phyloP scores from a whole-genome alignment of 768 basidiomycete species.

The Phallus indusiatus region DNA sequence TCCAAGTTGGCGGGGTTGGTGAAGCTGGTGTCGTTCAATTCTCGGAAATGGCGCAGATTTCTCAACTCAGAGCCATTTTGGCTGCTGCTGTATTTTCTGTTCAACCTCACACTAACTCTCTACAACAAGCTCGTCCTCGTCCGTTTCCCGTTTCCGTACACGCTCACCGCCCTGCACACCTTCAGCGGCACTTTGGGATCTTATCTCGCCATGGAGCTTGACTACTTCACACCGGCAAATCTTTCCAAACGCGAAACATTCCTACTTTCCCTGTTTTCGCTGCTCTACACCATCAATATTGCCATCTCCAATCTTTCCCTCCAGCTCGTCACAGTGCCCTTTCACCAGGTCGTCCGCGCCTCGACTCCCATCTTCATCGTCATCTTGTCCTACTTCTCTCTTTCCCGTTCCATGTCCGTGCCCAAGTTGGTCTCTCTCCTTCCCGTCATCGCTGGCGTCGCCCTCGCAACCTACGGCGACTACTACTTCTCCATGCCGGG shows the following conservation, averaged over 20 bases:
- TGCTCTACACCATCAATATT: constrained; percentile 90
- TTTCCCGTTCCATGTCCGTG: constrained; percentile 48
- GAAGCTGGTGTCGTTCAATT: not conserved
- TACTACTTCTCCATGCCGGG: constrained; percentile 87
- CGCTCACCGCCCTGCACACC: constrained; percentile 87
- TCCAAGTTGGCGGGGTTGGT: too few relatives aligned
- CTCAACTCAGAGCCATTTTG: constrained; percentile 33
- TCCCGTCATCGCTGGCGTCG: constrained; percentile 86
- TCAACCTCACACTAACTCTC: constrained; percentile 68
- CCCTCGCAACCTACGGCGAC: constrained; percentile 91
- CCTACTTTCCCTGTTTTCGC: constrained; percentile 66
- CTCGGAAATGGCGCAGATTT: constrained; percentile 7
- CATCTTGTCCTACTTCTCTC: constrained; percentile 58
- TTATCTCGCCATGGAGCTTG: constrained; percentile 47
- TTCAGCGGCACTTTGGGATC: constrained; percentile 79
- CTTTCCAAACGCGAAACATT: constrained; percentile 43
- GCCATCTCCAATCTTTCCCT: constrained; percentile 89
- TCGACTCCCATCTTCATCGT: constrained; percentile 91
- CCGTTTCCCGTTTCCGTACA: constrained; percentile 92
- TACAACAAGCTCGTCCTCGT: constrained; percentile 94
- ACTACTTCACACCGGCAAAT: constrained; percentile 47
- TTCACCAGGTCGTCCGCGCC: constrained; percentile 94
- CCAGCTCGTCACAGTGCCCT: constrained; percentile 83
- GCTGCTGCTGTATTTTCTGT: constrained; percentile 70
- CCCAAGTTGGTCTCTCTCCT: constrained; percentile 63